Evolutionary conservation across 495 filamentous ascomycete genomes (phyloP).

Genomic region (Podospora tetraspora): DNA sequence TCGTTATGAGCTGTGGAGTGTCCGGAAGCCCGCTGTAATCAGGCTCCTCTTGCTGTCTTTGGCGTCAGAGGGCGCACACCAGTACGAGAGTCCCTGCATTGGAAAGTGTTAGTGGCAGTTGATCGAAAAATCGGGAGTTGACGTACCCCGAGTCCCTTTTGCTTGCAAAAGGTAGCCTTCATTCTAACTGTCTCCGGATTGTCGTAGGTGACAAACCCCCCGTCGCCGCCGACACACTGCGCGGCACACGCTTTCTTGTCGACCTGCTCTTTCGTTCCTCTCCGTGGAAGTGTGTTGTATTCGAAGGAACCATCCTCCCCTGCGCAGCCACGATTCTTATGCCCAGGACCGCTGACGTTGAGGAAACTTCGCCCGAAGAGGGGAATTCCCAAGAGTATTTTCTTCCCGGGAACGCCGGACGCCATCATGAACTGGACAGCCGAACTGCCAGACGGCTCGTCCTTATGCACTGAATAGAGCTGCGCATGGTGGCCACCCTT

Average conservation of each 20-base stretch:
- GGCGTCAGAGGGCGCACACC: slow-evolving; percentile 79
- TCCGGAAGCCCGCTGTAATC: slow-evolving; percentile 68
- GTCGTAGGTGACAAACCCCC: slow-evolving; percentile 84
- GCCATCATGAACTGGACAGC: slow-evolving; percentile 60
- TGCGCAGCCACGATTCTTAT: slow-evolving; percentile 56
- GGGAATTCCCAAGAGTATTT: slow-evolving; percentile 76
- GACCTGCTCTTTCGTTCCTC: slow-evolving; percentile 61
- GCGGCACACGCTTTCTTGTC: slow-evolving; percentile 64
- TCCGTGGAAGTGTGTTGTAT: slow-evolving; percentile 69
- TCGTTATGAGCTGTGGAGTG: slow-evolving; percentile 53
- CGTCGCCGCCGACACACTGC: slow-evolving; percentile 73
- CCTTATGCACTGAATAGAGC: slow-evolving; percentile 57
- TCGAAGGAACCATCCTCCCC: slow-evolving; percentile 82
- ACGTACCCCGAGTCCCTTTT: slow-evolving; percentile 62
- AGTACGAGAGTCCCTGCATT: slow-evolving; percentile 73
- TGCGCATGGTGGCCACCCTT: slow-evolving; percentile 74
- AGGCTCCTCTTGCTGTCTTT: slow-evolving; percentile 61
- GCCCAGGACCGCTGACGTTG: slow-evolving; percentile 56
- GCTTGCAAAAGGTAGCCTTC: slow-evolving; percentile 76
- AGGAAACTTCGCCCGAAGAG: slow-evolving; percentile 79
- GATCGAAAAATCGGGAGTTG: neutral
- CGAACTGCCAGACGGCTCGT: slow-evolving; percentile 58
- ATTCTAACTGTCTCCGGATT: slow-evolving; percentile 76
- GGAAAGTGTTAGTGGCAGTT: neutral
- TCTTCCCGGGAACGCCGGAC: slow-evolving; percentile 63